Conservation (phyloP, 2,329 filamentous ascomycete genomes). For the Remersonia thermophila region DNA sequence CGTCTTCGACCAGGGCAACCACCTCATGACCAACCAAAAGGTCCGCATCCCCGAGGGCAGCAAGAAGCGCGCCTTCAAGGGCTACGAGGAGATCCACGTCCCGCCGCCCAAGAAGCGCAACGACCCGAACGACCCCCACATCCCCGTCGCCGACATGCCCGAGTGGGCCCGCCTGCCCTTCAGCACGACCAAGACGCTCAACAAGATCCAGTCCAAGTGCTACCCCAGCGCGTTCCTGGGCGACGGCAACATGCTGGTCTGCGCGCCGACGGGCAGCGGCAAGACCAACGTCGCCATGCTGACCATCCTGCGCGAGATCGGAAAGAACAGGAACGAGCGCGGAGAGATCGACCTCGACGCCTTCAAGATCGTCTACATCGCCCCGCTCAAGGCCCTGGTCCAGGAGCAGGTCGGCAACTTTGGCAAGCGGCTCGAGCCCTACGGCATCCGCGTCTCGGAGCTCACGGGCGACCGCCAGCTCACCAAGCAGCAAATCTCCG, state of each 20-base stretch:
- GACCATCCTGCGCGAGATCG: constrained; percentile 88
- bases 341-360: constrained; percentile 92
- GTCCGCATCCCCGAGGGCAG: constrained; percentile 89
- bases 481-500: constrained; percentile 95
- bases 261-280: constrained; percentile 90
- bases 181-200: constrained; percentile 72
- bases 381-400: constrained; percentile 86
- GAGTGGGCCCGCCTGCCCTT: constrained; percentile 87
- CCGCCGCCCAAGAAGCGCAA: constrained; percentile 80
- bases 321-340: constrained; percentile 82
- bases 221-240: constrained; percentile 83
- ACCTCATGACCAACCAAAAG: constrained; percentile 98
- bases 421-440: constrained; percentile 77
- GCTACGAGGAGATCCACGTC: constrained; percentile 97
- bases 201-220: constrained; percentile 91
- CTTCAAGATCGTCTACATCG: constrained; percentile 98
- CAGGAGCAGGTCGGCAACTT: constrained; percentile 98
- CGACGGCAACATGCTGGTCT: constrained; percentile 96
- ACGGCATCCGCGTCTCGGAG: constrained; percentile 87
- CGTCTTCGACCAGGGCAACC: constrained; percentile 94
- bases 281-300: constrained; percentile 99
- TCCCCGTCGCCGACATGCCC: constrained; percentile 77
- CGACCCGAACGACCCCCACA: constrained; percentile 66
- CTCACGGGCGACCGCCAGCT: constrained; percentile 94
- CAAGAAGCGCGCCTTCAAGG: constrained; percentile 90